Evolutionary conservation across 2,329 filamentous ascomycete species (phyloP), one percentile per base, ranked within the genome.

Genomic region (Exophiala dermatitidis): DNA sequence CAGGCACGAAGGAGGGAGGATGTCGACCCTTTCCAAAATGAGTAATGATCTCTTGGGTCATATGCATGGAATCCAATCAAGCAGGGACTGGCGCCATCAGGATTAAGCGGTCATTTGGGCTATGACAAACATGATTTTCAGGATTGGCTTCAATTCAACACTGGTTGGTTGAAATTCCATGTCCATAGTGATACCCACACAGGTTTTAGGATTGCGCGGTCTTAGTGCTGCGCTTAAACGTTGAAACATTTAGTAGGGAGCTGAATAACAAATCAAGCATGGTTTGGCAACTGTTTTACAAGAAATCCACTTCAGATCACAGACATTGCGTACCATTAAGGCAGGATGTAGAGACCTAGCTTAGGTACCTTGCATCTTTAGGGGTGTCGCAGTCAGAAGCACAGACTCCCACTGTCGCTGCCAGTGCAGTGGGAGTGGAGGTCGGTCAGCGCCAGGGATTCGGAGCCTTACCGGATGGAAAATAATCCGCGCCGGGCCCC

Each of bases 151-250:
- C 5, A 47, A 41, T 12, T 47, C 50, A 32, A 52, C 44, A 32
- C 8, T 36, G 12, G 44, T 47, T 37, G 26, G 43, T 41, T 34
- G 50, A 37, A 37, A 41, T 28, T 30, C 29, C 43, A 46, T 30
- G 45, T 52, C 43, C 48, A 49, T 43, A 49, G 43, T 26, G 51
- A 55, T 55, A 52, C 44, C 48, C 53, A 45, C 42, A 47, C 50
- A 45, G 12, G 5, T 12, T 26, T 5, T 6, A 40, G 12, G 33
- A 26, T 45, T 12, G 38, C 42, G 38, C 12, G 3, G 38, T 28
- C 12, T 10, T 26, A 5, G 12, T 46, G 50, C 33, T 47, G 12
- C 29, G 41, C 2, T 32, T 45, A 32, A 4, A 45, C 7, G 3
- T 45, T 41, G 6, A 10, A 12, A 46, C 34, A 34, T 46, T 26